Evolutionary conservation across 108 stramenopile species (phyloP).

Genomic region (Skeletonema grethae): DNA sequence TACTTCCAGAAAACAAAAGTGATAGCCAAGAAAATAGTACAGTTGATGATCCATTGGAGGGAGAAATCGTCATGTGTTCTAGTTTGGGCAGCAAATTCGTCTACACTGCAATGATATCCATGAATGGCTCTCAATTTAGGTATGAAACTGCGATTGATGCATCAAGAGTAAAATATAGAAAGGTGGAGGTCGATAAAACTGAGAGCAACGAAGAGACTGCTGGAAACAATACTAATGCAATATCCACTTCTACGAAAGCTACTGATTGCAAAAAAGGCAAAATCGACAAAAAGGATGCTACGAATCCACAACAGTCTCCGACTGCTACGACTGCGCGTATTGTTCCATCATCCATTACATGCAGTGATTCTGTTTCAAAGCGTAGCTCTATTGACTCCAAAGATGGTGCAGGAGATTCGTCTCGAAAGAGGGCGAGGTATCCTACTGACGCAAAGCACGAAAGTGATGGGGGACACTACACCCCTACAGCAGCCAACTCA

Average conservation of each 20-base stretch:
- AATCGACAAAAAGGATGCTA: no score
- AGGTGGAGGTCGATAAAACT: neutral
- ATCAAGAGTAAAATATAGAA: neutral
- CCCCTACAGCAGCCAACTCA: no score
- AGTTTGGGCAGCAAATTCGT: neutral
- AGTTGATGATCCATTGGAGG: neutral
- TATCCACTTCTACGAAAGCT: neutral
- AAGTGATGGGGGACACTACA: no score
- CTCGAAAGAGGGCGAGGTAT: neutral
- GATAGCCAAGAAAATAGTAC: neutral
- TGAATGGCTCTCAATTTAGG: neutral
- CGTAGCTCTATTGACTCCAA: neutral
- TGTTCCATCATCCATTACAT: constrained; percentile 1
- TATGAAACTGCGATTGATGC: neutral
- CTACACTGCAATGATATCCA: constrained; percentile 3
- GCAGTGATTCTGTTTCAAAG: neutral
- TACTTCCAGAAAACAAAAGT: neutral
- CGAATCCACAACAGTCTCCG: neutral
- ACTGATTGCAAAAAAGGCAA: neutral
- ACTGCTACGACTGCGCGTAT: neutral
- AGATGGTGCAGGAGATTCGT: neutral
- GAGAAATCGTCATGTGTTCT: neutral
- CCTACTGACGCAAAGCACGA: neutral
- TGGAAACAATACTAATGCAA: neutral
- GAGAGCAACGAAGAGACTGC: neutral